Percentiles rank a stretch among this genome's conserved stretches.
Evolutionary conservation across 495 filamentous ascomycete species (phyloP).

Genomic region (Neurospora tetrasperma): DNA sequence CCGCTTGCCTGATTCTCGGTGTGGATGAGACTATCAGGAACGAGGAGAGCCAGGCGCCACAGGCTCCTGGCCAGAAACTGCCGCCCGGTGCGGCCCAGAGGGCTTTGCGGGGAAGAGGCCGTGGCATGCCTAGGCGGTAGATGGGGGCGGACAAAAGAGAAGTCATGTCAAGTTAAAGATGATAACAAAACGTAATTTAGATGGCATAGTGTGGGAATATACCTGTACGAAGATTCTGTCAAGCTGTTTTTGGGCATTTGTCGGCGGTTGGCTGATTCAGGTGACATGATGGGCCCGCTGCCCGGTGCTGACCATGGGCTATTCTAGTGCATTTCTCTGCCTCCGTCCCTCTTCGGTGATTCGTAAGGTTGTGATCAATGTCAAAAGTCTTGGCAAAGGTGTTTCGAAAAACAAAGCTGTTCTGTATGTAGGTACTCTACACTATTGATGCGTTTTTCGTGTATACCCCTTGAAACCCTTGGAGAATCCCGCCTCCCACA

Average conservation of each 20-base stretch:
- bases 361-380: not conserved
- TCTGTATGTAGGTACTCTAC: not conserved
- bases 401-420: not conserved
- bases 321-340: not conserved
- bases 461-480: not conserved
- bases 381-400: not conserved
- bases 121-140: conserved; percentile 84
- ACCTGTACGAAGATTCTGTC: not conserved
- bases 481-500: not conserved
- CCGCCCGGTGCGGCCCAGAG: conserved; percentile 90
- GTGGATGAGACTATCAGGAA: conserved; percentile 98
- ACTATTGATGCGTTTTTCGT: not conserved
- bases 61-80: conserved; percentile 65
- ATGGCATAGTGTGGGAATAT: not conserved
- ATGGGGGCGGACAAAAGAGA: not conserved
- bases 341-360: not conserved
- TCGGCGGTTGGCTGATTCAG: not conserved
- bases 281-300: not conserved
- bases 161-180: conserved; percentile 7
- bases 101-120: conserved; percentile 74
- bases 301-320: not conserved
- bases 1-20: conserved; percentile 84
- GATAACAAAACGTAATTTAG: not conserved
- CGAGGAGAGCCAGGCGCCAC: conserved; percentile 75
- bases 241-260: not conserved